Percentiles rank a stretch among this genome's conserved stretches.
Evolutionary conservation across 2,329 filamentous ascomycete genomes (phyloP).

Genomic region (Stemphylium lycopersici): DNA sequence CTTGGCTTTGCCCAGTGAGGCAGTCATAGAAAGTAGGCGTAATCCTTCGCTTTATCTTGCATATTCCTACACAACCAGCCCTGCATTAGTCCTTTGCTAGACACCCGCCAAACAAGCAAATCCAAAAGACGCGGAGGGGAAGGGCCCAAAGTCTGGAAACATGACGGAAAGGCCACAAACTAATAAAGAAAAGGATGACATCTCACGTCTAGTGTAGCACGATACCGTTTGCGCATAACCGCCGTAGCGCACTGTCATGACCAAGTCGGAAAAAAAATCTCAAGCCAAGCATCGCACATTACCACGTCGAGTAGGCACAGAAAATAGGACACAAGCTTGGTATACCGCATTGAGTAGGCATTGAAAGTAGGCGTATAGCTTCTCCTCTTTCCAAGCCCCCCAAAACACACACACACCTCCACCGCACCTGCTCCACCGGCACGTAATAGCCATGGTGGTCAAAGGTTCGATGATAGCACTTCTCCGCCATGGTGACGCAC

Average conservation of each 20-base stretch:
- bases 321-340: not conserved
- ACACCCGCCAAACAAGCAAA: not conserved
- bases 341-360: constrained; percentile 3
- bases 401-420: not conserved
- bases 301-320: not conserved
- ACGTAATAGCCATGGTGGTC: too few relatives aligned
- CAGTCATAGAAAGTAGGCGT: constrained; percentile 13
- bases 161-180: too few relatives aligned
- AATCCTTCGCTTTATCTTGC: constrained; percentile 14
- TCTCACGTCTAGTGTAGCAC: too few relatives aligned
- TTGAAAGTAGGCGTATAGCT: constrained; percentile 13
- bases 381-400: constrained; percentile 5
- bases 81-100: not conserved
- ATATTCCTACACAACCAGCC: not conserved
- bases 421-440: not conserved
- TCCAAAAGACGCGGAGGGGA: not conserved
- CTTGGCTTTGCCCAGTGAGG: constrained; percentile 3
- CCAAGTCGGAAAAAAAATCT: not conserved
- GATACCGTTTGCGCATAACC: too few relatives aligned
- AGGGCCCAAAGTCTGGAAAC: not conserved
- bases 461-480: too few relatives aligned
- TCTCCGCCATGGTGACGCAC: too few relatives aligned
- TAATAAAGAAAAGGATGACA: too few relatives aligned
- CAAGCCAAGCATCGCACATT: not conserved
- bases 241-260: not conserved